These are phyloP conservation scores for Aspergillus alliaceus DNA, from an alignment of 2,329 filamentous ascomycete genomes.

Conservation along the genomic window DNA sequence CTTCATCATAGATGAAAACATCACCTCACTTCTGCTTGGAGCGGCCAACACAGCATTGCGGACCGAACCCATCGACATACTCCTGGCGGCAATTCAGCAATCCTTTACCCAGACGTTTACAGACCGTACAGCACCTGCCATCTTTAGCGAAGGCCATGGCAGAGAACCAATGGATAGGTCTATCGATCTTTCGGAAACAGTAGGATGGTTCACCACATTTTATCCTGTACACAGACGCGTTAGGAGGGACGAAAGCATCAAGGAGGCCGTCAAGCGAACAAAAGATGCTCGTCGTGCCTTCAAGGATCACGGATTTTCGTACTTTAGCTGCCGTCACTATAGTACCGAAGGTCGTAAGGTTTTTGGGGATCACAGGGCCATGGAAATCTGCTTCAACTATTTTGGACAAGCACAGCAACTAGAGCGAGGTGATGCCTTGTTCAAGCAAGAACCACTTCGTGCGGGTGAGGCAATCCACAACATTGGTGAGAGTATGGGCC, in stretches of 20 bases:
- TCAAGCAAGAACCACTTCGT: not conserved
- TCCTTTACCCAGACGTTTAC: conserved; percentile 15
- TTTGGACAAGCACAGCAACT: conserved; percentile 9
- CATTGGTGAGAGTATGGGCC: not conserved
- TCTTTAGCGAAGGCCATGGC: conserved; percentile 26
- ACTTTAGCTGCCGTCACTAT: conserved; percentile 4
- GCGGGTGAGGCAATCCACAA: not conserved
- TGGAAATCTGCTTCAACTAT: conserved; percentile 16
- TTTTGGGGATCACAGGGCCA: not conserved
- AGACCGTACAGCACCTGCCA: conserved; percentile 10
- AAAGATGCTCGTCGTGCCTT: conserved; percentile 7
- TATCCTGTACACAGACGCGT: not conserved
- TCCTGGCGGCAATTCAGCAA: conserved; percentile 16
- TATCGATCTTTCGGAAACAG: conserved; percentile 20
- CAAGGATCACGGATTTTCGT: conserved; percentile 4
- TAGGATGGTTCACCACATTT: conserved; percentile 26
- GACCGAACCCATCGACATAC: conserved; percentile 22
- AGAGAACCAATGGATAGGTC: conserved; percentile 14
- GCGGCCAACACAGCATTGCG: conserved; percentile 8
- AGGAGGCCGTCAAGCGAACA: not conserved
- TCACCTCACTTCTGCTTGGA: conserved; percentile 7
- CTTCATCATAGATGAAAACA: not conserved
- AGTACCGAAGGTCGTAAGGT: not conserved
- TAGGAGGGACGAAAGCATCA: not conserved
- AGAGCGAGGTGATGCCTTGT: conserved; percentile 1